phyloP scores from a whole-genome alignment of 352 stramenopile genomes.

The Globisporangium mamillatum region DNA sequence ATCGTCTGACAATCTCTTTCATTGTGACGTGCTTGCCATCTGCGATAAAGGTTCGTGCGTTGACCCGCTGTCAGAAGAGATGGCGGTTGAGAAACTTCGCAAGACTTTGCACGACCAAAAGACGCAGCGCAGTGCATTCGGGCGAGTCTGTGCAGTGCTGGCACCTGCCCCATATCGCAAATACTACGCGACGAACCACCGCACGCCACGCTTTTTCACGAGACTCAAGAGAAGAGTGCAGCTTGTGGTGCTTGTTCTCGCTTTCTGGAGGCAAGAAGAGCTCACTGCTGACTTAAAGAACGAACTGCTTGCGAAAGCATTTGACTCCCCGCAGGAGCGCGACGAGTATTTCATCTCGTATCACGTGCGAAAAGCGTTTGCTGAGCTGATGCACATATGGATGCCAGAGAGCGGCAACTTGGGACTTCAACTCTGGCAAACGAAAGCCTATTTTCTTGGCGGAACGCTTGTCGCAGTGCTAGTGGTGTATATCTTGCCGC shows the following conservation, averaged over 20 bases:
- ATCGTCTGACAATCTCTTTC: background rate
- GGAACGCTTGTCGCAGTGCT: conserved; percentile 26
- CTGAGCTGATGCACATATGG: conserved; percentile 51
- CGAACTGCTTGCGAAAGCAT: conserved; percentile 30
- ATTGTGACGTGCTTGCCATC: background rate
- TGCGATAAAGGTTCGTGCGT: conserved; percentile 9
- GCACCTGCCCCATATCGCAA: conserved; percentile 2
- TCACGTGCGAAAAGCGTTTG: conserved; percentile 38
- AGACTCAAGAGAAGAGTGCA: conserved; percentile 16
- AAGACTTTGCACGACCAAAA: conserved; percentile 10
- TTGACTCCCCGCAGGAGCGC: conserved; percentile 25
- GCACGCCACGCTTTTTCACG: background rate
- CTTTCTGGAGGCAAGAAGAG: conserved; percentile 61
- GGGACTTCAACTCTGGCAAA: conserved; percentile 47
- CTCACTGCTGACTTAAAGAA: conserved; percentile 44
- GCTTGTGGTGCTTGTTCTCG: conserved; percentile 31
- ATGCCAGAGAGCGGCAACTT: conserved; percentile 61
- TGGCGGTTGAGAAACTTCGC: conserved; percentile 20
- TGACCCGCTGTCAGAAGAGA: conserved; percentile 31
- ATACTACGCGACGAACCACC: background rate
- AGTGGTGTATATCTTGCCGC: conserved; percentile 19
- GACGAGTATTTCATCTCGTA: conserved; percentile 41
- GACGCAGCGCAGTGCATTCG: background rate
- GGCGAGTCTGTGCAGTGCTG: background rate
- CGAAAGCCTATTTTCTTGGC: conserved; percentile 31